A percentile compares a stretch with the other conserved stretches of the same genome.
Evolutionary conservation across 225 moss, liverwort and hornwort species (phyloP).

Genomic region (Neckera pumila): DNA sequence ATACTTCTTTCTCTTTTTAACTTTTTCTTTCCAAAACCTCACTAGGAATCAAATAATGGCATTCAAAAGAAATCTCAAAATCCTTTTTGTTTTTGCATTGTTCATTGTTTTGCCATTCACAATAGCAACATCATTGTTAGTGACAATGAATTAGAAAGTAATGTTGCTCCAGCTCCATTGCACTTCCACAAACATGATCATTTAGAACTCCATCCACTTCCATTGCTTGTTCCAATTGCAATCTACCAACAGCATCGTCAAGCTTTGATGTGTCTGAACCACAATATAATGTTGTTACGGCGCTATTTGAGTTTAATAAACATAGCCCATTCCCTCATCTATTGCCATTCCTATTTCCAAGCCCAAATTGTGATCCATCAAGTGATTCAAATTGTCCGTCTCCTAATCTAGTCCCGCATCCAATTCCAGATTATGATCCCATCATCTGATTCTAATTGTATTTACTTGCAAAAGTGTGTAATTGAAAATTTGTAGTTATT

Average conservation of each 20-base stretch:
- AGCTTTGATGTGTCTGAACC: neutral
- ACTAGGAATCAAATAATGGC: neutral
- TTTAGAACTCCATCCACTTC: neutral
- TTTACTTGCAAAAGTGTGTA: too few species aligned
- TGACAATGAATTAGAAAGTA: neutral
- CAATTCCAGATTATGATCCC: too few species aligned
- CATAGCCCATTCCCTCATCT: neutral
- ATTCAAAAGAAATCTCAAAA: neutral
- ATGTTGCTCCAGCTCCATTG: neutral
- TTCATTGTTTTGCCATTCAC: neutral
- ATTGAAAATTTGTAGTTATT: too few species aligned
- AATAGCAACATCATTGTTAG: accelerated
- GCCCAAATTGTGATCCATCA: too few species aligned
- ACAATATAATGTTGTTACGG: neutral
- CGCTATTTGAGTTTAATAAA: neutral
- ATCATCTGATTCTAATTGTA: too few species aligned
- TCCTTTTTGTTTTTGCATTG: neutral
- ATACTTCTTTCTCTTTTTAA: too few species aligned
- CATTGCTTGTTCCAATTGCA: neutral
- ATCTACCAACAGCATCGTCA: neutral
- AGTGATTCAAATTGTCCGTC: too few species aligned
- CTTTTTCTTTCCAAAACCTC: too few species aligned
- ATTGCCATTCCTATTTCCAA: too few species aligned
- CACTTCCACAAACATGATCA: accelerated
- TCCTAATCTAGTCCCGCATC: too few species aligned